Percentiles rank a stretch among this genome's conserved stretches.
Conservation (phyloP, 2,329 filamentous ascomycete species). For the Furcasterigmium sp. region DNA sequence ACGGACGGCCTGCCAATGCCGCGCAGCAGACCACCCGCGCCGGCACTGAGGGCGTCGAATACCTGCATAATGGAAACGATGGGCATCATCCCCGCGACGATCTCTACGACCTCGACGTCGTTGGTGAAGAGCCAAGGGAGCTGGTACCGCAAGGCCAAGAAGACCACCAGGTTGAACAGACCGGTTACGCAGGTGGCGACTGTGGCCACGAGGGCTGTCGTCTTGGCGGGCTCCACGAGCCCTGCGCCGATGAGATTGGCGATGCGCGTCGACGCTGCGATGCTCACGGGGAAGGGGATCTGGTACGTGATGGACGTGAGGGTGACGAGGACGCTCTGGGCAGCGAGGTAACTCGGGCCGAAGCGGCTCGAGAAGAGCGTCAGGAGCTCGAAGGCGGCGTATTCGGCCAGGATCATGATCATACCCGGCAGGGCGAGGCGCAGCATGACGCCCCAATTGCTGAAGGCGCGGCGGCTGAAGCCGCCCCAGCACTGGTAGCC, state of each 20-base stretch:
- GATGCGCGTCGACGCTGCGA: slow-evolving; percentile 81
- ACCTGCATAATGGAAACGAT: slow-evolving; percentile 85
- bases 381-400: slow-evolving; percentile 86
- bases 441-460: slow-evolving; percentile 82
- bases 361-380: slow-evolving; percentile 80
- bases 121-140: slow-evolving; percentile 77
- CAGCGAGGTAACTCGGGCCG: slow-evolving; percentile 73
- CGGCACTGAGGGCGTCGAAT: slow-evolving; percentile 75
- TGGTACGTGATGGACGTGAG: slow-evolving; percentile 80
- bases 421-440: slow-evolving; percentile 82
- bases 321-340: slow-evolving; percentile 79
- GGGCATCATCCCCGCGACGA: slow-evolving; percentile 68
- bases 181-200: slow-evolving; percentile 65
- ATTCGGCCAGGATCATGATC: slow-evolving; percentile 92
- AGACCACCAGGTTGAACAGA: slow-evolving; percentile 68
- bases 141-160: slow-evolving; percentile 62
- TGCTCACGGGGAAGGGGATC: slow-evolving; percentile 85
- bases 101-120: slow-evolving; percentile 61
- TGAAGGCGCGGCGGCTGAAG: slow-evolving; percentile 63
- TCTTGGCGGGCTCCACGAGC: slow-evolving; percentile 73
- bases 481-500: slow-evolving; percentile 82
- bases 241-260: slow-evolving; percentile 90
- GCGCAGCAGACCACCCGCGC: slow-evolving; percentile 78
- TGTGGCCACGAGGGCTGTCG: slow-evolving; percentile 71
- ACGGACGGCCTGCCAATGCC: slow-evolving; percentile 86